A percentile compares a stretch with the other conserved stretches of the same genome.
Conservation (phyloP, 768 basidiomycete species). For the Hericium rajendrae region DNA sequence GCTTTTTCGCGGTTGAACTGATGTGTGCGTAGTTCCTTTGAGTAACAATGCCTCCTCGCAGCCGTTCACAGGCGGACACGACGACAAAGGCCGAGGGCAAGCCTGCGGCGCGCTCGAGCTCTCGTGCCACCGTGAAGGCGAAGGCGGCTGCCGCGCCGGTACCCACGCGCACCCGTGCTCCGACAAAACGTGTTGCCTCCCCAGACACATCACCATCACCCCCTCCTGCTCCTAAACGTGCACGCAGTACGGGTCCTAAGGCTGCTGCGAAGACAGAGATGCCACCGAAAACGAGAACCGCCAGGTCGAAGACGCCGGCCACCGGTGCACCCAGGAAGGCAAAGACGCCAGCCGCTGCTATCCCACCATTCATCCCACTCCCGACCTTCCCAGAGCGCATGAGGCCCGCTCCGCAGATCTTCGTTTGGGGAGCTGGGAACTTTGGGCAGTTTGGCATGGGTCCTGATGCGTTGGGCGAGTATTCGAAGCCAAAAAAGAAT, state of each 20-base stretch:
- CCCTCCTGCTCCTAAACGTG: background rate
- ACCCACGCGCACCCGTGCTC: background rate
- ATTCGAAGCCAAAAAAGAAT: slow-evolving; percentile 69
- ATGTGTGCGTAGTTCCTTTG: no score
- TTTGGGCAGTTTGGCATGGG: slow-evolving; percentile 96
- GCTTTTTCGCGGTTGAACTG: no score
- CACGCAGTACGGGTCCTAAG: background rate
- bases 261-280: background rate
- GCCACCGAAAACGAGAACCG: background rate
- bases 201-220: background rate
- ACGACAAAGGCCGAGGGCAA: background rate
- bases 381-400: slow-evolving; percentile 46
- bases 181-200: background rate
- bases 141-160: background rate
- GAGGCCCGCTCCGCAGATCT: slow-evolving; percentile 64
- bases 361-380: slow-evolving; percentile 41
- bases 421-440: slow-evolving; percentile 87
- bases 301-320: background rate
- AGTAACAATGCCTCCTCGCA: background rate
- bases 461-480: slow-evolving; percentile 58
- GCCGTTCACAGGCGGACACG: background rate
- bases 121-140: background rate
- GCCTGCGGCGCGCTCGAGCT: background rate
- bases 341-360: background rate
- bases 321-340: background rate